Conservation (phyloP, 2,329 filamentous ascomycete species). For the Aspergillus japonicus region DNA sequence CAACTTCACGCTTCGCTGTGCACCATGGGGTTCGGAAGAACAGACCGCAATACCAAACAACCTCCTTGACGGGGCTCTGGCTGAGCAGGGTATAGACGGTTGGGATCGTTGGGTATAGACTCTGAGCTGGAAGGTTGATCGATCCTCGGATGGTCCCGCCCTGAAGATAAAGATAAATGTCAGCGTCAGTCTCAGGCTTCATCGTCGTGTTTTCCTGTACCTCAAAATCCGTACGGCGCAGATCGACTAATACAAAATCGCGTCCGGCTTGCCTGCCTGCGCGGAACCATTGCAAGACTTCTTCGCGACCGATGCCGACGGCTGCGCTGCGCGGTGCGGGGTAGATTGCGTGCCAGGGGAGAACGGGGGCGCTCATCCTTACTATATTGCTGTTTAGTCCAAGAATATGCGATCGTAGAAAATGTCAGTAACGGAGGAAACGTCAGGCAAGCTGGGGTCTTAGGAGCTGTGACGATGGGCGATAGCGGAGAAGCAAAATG, state of each 20-base stretch:
- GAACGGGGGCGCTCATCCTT: no score
- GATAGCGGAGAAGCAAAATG: no score
- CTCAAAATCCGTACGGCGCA: constrained; percentile 47
- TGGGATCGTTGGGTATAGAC: constrained; percentile 37
- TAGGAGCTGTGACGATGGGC: no score
- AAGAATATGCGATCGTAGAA: no score
- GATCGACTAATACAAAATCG: constrained; percentile 47
- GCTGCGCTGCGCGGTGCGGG: constrained; percentile 36
- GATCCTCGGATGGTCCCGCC: constrained; percentile 62
- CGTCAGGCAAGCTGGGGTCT: no score
- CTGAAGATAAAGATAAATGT: constrained; percentile 18
- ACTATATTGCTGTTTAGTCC: no score
- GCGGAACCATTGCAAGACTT: constrained; percentile 40
- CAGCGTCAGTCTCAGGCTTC: no score
- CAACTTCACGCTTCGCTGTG: no score
- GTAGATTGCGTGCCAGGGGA: constrained; percentile 42
- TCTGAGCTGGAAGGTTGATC: constrained; percentile 48
- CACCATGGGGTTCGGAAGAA: not conserved
- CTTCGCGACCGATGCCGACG: constrained; percentile 31
- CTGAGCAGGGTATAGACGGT: constrained; percentile 36
- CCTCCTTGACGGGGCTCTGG: constrained; percentile 30
- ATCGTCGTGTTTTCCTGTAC: no score
- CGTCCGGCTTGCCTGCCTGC: constrained; percentile 27
- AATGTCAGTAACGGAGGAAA: no score
- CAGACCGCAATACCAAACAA: constrained; percentile 46